Evolutionary conservation across 129 eudicot species (phyloP), one percentile per base, ranked within the genome.

Genomic region (Solidago caesia): DNA sequence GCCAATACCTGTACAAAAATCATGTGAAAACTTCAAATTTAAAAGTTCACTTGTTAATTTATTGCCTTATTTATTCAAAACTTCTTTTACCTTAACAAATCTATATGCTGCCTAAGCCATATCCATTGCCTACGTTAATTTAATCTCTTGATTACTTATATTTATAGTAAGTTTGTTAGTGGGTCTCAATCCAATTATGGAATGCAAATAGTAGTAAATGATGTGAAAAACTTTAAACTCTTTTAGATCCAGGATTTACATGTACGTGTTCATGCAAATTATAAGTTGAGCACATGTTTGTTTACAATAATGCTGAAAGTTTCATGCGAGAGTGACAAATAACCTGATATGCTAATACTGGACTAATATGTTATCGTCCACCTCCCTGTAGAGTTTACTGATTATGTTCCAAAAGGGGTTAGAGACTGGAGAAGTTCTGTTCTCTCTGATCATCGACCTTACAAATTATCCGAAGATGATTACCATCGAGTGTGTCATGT

Each of bases 391-490:
- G 93, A 87, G 72, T 52, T 89, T 67, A 81, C 61, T 77, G 86
- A 85, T 33, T 74, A 13, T 43, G 73, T 60, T 41, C 60, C 79
- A 56, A 74, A 53, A 59, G 87, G 77, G 41, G 76, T 13, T 64
- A 74, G 60, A 45, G 80, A 84, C 68, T 27, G 72, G 67, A 78
- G 68, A 78, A 39, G 11, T 67, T 33, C 76, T 47, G 80, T 88
- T 44, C 79, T 93, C n/a, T 88, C 86, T 68, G 98, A 93, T 70
- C 98, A 93, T 70, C 89, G 96, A 49, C 90, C 98, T 44, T 80
- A 81, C 65, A 79, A 66, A 72, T 60, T 93, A 77, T 79, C 78
- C 0, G 88, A 88, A 77, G 87, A 86, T 71, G 96, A 93, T 71
- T 90, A 75, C 70, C 42, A 86, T 39, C 86, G 97, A 51, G 88